phyloP scores from a whole-genome alignment of 495 filamentous ascomycete species.

The Mycothermus thermophilus region DNA sequence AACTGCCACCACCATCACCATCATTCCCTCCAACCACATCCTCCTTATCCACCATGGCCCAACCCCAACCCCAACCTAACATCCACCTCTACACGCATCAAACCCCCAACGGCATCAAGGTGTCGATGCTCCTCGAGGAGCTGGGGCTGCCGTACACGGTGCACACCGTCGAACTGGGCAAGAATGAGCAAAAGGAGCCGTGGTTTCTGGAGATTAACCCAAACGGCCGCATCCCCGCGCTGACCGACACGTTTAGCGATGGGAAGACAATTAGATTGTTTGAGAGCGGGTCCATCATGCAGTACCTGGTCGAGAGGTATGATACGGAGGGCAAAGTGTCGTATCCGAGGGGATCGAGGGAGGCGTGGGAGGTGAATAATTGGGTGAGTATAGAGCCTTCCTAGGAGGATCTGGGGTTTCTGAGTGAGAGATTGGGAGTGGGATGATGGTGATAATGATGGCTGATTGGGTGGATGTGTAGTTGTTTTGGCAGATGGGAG shows the following conservation, averaged over 20 bases:
- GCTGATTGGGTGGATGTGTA: slow-evolving; percentile 2
- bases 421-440: background rate
- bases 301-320: slow-evolving; percentile 71
- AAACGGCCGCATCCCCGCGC: slow-evolving; percentile 86
- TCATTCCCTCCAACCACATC: too few relatives aligned
- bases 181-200: slow-evolving; percentile 55
- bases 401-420: background rate
- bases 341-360: slow-evolving; percentile 58
- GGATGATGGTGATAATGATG: background rate
- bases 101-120: slow-evolving; percentile 67
- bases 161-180: slow-evolving; percentile 46
- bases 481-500: slow-evolving; percentile 46
- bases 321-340: slow-evolving; percentile 75
- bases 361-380: slow-evolving; percentile 64
- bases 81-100: slow-evolving; percentile 41
- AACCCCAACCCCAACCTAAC: slow-evolving; percentile 12
- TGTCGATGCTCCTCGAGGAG: slow-evolving; percentile 84
- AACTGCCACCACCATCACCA: too few relatives aligned
- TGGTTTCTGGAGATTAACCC: slow-evolving; percentile 92
- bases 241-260: slow-evolving; percentile 64
- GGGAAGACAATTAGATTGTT: slow-evolving; percentile 64
- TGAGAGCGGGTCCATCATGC: slow-evolving; percentile 74
- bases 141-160: slow-evolving; percentile 54
- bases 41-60: too few relatives aligned
- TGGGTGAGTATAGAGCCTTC: slow-evolving; percentile 40